Base-by-base conservation (phyloP, 73 alveolate genomes). In the Paraurostyla sp. region DNA sequence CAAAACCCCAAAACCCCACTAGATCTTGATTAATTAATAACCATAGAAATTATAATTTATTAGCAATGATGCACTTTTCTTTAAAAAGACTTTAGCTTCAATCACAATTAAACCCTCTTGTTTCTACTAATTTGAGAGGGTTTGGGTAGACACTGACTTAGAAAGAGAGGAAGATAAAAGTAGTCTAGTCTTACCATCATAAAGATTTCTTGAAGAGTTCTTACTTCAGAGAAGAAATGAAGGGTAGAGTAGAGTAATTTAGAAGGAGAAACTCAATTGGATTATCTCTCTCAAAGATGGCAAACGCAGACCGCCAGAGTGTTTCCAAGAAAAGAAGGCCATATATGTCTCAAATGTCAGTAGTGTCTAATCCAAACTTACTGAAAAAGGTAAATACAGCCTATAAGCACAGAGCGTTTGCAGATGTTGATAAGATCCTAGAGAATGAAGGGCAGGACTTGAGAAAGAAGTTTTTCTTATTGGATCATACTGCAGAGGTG, bases 401-500 rank as follows among this genome's bases (percentile, higher is more conserved):
- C 46, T n/a, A 43, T 23, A 51, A 51, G 15, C 7, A n/a, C 15
- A 3, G 46, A 48, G 49, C 76, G 13, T 3, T 45, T 18, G 46
- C 76, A 15, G 18, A 30, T n/a, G 40, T 51, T 33, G 91, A 81
- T 56, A 33, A 42, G 15, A 13, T 32, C 29, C 40, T 57, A 50
- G 59, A 59, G 56, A 25, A 23, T 11, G 82, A 58, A 48, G 40
- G 49, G 7, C 68, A 65, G 0, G 62, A 82, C n/a, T 45, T 65
- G n/a, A 58, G 91, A 18, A 22, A 56, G 22, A 58, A 52, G 41
- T 81, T 57, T 33, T 81, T 81, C 46, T 32, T 36, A n/a, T 42
- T 87, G 16, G 93, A 87, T 75, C 93, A 87, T 45, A 87, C 93
- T 16, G 93, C 93, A 0, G 93, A 87, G 54, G 93, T 87, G 78